These are phyloP conservation scores for Knoxia roxburghii DNA, from an alignment of 257 asterid genomes.

Conservation along the genomic window DNA sequence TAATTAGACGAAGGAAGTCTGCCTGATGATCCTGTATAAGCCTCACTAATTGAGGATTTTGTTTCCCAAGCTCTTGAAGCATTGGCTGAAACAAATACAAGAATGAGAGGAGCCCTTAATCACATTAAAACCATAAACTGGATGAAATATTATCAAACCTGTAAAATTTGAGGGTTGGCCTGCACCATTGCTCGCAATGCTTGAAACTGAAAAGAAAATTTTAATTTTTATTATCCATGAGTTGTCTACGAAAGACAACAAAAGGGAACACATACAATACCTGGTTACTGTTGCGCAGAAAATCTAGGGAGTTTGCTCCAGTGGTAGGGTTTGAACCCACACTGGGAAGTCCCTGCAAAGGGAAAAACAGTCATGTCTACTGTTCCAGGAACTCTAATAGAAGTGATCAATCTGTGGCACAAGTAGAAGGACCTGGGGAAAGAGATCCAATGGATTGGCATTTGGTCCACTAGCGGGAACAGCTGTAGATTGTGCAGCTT, in stretches of 20 bases:
- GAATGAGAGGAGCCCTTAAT: conserved; percentile 4
- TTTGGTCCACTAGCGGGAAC: conserved; percentile 62
- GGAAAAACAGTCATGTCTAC: neutral
- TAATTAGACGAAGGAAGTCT: conserved; percentile 79
- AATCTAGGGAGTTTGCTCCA: conserved; percentile 62
- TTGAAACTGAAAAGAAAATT: conserved; percentile 54
- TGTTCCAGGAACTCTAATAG: neutral
- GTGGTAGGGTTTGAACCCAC: conserved; percentile 47
- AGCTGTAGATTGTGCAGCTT: conserved; percentile 46
- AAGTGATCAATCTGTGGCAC: neutral
- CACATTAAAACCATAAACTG: neutral
- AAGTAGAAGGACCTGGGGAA: conserved; percentile 75
- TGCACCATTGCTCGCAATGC: conserved; percentile 77
- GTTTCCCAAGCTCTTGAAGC: conserved; percentile 88
- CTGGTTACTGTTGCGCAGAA: conserved; percentile 75
- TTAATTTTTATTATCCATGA: neutral
- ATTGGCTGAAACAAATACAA: conserved; percentile 56
- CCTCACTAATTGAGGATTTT: conserved; percentile 70
- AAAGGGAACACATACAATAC: conserved; percentile 21
- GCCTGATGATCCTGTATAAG: conserved; percentile 79
- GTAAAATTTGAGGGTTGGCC: conserved; percentile 78
- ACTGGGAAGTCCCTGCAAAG: conserved; percentile 55
- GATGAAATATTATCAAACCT: conserved; percentile 14
- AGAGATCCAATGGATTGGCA: conserved; percentile 69
- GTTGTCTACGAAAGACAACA: too few species aligned